Evolutionary conservation across 768 basidiomycete species (phyloP), one percentile per base, ranked within the genome.

Genomic region (Gelatoporia subvermispora): DNA sequence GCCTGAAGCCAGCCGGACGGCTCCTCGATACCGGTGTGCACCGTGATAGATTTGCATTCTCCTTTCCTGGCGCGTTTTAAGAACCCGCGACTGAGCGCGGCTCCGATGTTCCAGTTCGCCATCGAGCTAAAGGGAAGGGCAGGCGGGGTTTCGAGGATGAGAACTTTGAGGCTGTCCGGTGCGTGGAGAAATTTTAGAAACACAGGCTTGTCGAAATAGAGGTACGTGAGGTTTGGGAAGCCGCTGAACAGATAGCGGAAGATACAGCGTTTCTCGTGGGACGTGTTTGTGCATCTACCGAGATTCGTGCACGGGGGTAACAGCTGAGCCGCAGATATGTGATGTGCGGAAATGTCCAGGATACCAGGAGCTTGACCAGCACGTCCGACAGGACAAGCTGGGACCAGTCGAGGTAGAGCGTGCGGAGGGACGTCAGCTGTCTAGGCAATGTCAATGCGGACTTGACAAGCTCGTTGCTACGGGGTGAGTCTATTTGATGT

Each of bases 121-220:
- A 35, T 42, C 22, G 20, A 11, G 3, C 2, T 17, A 17, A 16
- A 17, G 10, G 48, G 18, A 16, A 41, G 1, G 21, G 17, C 13
- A 8, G 48, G 18, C 24, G 45, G 0, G 21, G 21, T 15, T 7
- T 45, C 42, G 13, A 53, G 35, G 11, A 39, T 49, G 23, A 49
- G 47, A 8, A 37, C 41, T 31, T 37, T 25, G 4, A 52, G 25
- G 1, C 42, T n/a, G 13, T 28, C 31, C 4, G 38, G 47, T 8
- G 41, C 41, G 3, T 15, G 11, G 8, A 50, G 34, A 17, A 18
- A 4, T 28, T 43, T 50, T 8, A 54, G 48, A 23, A 35, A 20
- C 18, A 31, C n/a, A 2, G 52, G 48, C 13, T 4, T 40, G 20
- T 40, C 52, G 41, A 54, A 24, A 21, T 38, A 36, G 8, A 54